Evolutionary conservation across 208 protist species (phyloP).

Genomic region (Acanthamoeba culbertsoni): DNA sequence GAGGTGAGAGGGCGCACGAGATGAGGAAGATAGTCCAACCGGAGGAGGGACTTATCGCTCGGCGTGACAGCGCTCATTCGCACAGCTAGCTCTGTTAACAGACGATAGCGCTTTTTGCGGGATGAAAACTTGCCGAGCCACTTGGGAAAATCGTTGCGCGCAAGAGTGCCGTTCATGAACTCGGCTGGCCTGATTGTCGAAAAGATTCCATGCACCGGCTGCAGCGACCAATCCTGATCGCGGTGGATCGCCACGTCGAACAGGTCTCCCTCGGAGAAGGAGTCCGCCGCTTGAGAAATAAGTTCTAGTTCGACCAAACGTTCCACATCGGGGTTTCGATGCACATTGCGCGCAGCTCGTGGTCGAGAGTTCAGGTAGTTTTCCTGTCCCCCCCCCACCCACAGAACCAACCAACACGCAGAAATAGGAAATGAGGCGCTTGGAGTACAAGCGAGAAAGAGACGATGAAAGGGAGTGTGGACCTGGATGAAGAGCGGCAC

Average conservation of each 20-base stretch:
- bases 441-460: background rate
- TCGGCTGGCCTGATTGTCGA: conserved; percentile 63
- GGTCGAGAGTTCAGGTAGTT: conserved; percentile 93
- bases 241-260: conserved; percentile 51
- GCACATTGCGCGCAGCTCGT: background rate
- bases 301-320: conserved; percentile 18
- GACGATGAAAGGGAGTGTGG: background rate
- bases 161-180: conserved; percentile 26
- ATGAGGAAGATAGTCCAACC: conserved; percentile 58
- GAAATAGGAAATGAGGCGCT: background rate
- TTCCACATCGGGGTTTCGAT: background rate
- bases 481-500: conserved; percentile 88
- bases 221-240: conserved; percentile 63
- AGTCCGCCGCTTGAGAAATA: conserved; percentile 59
- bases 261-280: conserved; percentile 67
- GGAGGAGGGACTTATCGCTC: background rate
- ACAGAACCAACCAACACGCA: background rate
- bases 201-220: conserved; percentile 41
- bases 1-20: conserved; percentile 37
- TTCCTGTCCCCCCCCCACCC: conserved; percentile 81
- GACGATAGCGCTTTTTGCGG: conserved; percentile 57
- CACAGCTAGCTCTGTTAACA: conserved; percentile 63
- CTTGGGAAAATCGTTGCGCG: conserved; percentile 42
- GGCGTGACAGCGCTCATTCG: conserved; percentile 53
- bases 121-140: conserved; percentile 74